Evolutionary conservation across 805 yeast genomes (phyloP).

Genomic region (Candida germanica): DNA sequence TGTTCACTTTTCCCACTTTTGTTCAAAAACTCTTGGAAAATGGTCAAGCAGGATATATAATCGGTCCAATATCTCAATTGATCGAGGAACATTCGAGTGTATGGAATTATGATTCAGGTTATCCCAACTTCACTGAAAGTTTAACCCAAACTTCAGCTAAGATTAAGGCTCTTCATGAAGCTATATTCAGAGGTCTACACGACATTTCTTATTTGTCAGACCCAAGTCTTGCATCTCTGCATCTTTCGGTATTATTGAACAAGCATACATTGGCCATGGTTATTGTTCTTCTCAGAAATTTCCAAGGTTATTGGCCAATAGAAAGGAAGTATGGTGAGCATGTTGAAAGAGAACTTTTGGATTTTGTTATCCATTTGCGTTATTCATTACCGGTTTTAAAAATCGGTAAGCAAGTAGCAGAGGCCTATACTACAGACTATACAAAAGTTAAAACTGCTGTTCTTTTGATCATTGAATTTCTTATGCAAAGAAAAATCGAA

Average conservation of each 20-base stretch:
- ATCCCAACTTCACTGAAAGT: conserved; percentile 26
- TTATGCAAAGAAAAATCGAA: conserved; percentile 22
- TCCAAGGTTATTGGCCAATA: conserved; percentile 57
- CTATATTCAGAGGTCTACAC: conserved; percentile 28
- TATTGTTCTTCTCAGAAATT: conserved; percentile 46
- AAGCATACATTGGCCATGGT: conserved; percentile 40
- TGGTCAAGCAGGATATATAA: conserved; percentile 39
- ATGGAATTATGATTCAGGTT: conserved; percentile 33
- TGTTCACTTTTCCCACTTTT: conserved; percentile 43
- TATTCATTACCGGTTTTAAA: conserved; percentile 44
- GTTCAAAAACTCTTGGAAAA: conserved; percentile 39
- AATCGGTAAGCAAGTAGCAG: conserved; percentile 36
- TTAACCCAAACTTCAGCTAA: conserved; percentile 11
- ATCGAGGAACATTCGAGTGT: conserved; percentile 41
- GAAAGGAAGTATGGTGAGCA: conserved; percentile 65
- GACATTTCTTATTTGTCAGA: conserved; percentile 20
- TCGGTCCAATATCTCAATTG: conserved; percentile 45
- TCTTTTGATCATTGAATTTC: conserved; percentile 23
- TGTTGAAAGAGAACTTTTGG: conserved; percentile 55
- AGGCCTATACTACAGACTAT: conserved; percentile 10
- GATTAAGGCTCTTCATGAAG: conserved; percentile 24
- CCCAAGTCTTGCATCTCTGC: background rate
- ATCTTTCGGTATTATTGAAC: conserved; percentile 13
- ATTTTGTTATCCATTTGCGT: conserved; percentile 49
- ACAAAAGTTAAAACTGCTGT: conserved; percentile 31